These are phyloP conservation scores for Phytophthora chlamydospora DNA, from an alignment of 352 stramenopile genomes.

Conservation along the genomic window DNA sequence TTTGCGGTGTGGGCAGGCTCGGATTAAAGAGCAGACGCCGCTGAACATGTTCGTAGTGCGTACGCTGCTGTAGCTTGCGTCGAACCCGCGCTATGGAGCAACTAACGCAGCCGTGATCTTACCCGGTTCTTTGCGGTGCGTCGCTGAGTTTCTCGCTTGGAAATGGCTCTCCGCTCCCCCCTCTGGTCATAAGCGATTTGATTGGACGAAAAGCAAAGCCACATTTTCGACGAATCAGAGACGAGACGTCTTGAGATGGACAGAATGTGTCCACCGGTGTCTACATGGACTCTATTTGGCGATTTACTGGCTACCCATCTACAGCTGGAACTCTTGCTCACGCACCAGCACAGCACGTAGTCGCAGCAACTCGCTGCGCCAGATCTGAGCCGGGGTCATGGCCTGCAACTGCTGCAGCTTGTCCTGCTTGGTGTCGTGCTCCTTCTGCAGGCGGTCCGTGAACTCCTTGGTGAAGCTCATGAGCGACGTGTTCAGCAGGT, in stretches of 20 bases:
- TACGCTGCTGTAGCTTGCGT: background rate
- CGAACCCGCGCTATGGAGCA: background rate
- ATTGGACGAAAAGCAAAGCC: slow-evolving; percentile 36
- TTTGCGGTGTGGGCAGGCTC: background rate
- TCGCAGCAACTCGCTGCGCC: slow-evolving; percentile 68
- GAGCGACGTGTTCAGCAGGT: slow-evolving; percentile 98
- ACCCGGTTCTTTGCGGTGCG: slow-evolving; percentile 29
- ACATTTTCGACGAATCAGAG: slow-evolving; percentile 33
- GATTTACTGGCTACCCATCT: slow-evolving; percentile 15
- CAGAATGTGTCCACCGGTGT: slow-evolving; percentile 14
- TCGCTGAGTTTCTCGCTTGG: slow-evolving; percentile 33
- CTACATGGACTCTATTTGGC: slow-evolving; percentile 30
- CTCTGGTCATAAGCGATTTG: background rate
- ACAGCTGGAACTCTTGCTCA: slow-evolving; percentile 72
- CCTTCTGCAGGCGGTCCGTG: slow-evolving; percentile 89
- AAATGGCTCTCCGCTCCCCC: slow-evolving; percentile 28
- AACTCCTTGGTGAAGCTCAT: slow-evolving; percentile 98
- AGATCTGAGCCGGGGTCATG: slow-evolving; percentile 90
- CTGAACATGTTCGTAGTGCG: slow-evolving; percentile 1
- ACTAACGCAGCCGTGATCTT: slow-evolving; percentile 24
- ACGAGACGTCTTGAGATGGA: slow-evolving; percentile 8
- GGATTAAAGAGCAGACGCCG: slow-evolving; percentile 8
- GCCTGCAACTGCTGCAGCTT: slow-evolving; percentile 89
- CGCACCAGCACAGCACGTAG: slow-evolving; percentile 66
- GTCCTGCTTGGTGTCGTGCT: slow-evolving; percentile 90